Conservation (phyloP, 768 basidiomycete genomes). For the Glaciozyma antarctica region DNA sequence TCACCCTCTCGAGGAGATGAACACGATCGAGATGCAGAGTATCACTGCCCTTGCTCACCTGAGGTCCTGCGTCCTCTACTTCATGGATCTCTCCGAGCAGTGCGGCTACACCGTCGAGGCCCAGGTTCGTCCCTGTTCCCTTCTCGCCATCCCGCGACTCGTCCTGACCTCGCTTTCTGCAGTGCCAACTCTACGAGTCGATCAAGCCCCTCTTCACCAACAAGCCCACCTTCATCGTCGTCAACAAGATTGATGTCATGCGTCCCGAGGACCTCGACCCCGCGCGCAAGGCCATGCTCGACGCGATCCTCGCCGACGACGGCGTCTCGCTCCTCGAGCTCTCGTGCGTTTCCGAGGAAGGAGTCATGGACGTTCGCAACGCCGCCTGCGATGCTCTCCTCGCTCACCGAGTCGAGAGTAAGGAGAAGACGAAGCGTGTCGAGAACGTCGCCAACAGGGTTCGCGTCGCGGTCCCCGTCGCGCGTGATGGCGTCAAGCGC, state of each 20-base stretch:
- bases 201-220: conserved; percentile 93
- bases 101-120: conserved; percentile 97
- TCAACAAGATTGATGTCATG: conserved; percentile 95
- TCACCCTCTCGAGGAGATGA: conserved; percentile 98
- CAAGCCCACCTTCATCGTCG: conserved; percentile 81
- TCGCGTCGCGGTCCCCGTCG: conserved; percentile 84
- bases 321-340: conserved; percentile 65
- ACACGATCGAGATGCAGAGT: conserved; percentile 99
- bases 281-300: conserved; percentile 67
- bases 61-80: conserved; percentile 87
- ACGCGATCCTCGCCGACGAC: conserved; percentile 75
- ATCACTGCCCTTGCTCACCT: conserved; percentile 96
- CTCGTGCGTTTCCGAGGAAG: conserved; percentile 93
- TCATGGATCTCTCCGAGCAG: conserved; percentile 98
- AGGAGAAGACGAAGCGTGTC: conserved; percentile 87
- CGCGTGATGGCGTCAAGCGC: conserved; percentile 79
- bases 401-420: conserved; percentile 84
- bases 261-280: conserved; percentile 72
- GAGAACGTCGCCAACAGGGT: conserved; percentile 88
- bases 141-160: conserved; percentile 7
- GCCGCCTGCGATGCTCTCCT: conserved; percentile 90
- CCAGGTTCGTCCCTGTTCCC: conserved; percentile 51
- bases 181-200: conserved; percentile 98
- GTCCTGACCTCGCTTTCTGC: conserved; percentile 9
- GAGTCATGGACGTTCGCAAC: conserved; percentile 94